Percentiles rank a stretch among this genome's conserved stretches.
These are phyloP conservation scores for Boletus patriciae DNA, from an alignment of 768 basidiomycete genomes.

Conservation along the genomic window DNA sequence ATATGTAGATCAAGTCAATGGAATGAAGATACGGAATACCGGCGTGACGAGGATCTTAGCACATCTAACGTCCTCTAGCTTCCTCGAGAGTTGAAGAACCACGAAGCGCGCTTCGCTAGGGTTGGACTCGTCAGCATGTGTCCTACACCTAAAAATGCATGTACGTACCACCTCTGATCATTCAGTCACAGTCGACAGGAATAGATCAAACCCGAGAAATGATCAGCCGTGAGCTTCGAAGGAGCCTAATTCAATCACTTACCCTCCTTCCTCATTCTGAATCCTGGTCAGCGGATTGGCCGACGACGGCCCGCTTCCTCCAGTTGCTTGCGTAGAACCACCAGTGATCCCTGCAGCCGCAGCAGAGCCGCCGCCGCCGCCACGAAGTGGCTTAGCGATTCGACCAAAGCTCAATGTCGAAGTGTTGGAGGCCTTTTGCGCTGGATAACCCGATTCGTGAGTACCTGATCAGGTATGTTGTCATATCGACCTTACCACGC, in stretches of 20 bases:
- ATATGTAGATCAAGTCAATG: slow-evolving; percentile 31
- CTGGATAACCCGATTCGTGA: slow-evolving; percentile 39
- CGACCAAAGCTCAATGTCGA: slow-evolving; percentile 84
- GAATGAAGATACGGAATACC: slow-evolving; percentile 15
- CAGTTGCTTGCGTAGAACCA: slow-evolving; percentile 40
- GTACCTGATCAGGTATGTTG: slow-evolving; percentile 12
- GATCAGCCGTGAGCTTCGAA: slow-evolving; percentile 13
- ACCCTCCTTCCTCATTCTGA: slow-evolving; percentile 81
- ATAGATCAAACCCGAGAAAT: slow-evolving; percentile 18
- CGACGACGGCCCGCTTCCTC: slow-evolving; percentile 46
- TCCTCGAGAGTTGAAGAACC: slow-evolving; percentile 89
- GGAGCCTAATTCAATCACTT: slow-evolving; percentile 34
- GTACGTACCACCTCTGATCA: slow-evolving; percentile 36
- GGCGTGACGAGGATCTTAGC: slow-evolving; percentile 12
- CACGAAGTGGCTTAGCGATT: slow-evolving; percentile 95
- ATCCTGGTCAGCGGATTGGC: slow-evolving; percentile 68
- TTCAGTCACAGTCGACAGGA: slow-evolving; percentile 16
- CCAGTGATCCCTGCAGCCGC: slow-evolving; percentile 42
- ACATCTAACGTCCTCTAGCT: slow-evolving; percentile 26
- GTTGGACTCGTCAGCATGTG: slow-evolving; percentile 29
- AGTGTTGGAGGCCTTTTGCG: slow-evolving; percentile 73
- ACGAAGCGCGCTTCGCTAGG: slow-evolving; percentile 85
- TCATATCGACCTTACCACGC: slow-evolving; percentile 59
- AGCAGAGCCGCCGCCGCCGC: slow-evolving; percentile 68
- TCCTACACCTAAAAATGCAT: slow-evolving; percentile 12